Percentiles rank a stretch among this genome's conserved stretches.
Conservation (phyloP, 192 early-diverging fungal species). For the Radiomyces spectabilis region DNA sequence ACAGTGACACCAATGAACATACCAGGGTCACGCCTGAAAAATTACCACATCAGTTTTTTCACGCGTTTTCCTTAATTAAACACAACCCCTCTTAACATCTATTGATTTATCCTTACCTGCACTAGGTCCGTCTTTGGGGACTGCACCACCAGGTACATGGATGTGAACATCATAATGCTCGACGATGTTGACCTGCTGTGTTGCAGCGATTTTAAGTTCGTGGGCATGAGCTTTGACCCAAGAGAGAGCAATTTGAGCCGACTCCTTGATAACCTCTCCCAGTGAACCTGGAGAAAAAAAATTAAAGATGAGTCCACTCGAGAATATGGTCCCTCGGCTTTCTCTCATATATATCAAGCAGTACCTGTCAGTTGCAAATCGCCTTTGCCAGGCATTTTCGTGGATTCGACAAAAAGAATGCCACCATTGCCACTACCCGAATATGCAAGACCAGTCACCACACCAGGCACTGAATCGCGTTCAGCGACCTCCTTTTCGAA, state of each 20-base stretch:
- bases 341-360: background rate
- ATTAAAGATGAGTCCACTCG: background rate
- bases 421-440: slow-evolving; percentile 64
- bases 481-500: slow-evolving; percentile 69
- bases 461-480: slow-evolving; percentile 54
- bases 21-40: slow-evolving; percentile 56
- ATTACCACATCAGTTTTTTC: background rate
- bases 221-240: slow-evolving; percentile 70
- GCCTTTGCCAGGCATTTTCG: slow-evolving; percentile 66
- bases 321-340: background rate
- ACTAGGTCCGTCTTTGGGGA: slow-evolving; percentile 79
- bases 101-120: slow-evolving; percentile 28
- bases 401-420: slow-evolving; percentile 75
- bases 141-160: slow-evolving; percentile 77
- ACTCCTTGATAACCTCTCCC: slow-evolving; percentile 84
- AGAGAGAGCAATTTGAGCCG: slow-evolving; percentile 66
- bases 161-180: slow-evolving; percentile 72
- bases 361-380: slow-evolving; percentile 58
- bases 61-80: no score
- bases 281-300: slow-evolving; percentile 47
- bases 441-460: slow-evolving; percentile 83
- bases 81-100: no score
- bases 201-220: slow-evolving; percentile 42
- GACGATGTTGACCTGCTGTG: slow-evolving; percentile 37
- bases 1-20: slow-evolving; percentile 73